phyloP scores from a whole-genome alignment of 2,329 filamentous ascomycete genomes.

The Trichophyton simii region DNA sequence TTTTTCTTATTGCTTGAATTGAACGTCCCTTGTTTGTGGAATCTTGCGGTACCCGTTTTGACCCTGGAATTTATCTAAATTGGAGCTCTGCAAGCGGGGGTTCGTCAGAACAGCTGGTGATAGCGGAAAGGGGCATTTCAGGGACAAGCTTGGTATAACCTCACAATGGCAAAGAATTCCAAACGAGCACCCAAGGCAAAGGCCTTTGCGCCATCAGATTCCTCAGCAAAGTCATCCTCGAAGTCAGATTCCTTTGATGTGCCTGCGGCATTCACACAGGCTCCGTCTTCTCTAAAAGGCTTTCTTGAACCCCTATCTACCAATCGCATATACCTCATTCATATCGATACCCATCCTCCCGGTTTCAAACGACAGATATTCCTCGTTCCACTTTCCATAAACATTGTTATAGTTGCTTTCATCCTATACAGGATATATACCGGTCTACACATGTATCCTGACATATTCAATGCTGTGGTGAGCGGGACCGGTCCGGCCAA shows the following conservation, averaged over 20 bases:
- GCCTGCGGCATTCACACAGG: slow-evolving; percentile 57
- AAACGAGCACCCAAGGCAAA: neutral
- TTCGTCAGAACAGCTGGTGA: neutral
- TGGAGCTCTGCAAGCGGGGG: neutral
- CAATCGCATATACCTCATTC: slow-evolving; percentile 67
- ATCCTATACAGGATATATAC: slow-evolving; percentile 57
- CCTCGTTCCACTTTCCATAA: slow-evolving; percentile 63
- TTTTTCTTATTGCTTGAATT: neutral
- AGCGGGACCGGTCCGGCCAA: slow-evolving; percentile 55
- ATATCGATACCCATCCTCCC: slow-evolving; percentile 60
- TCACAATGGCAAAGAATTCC: neutral
- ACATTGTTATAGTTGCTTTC: slow-evolving; percentile 51
- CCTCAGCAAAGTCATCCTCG: neutral
- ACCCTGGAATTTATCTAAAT: neutral
- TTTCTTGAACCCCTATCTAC: slow-evolving; percentile 56
- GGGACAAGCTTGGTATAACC: neutral
- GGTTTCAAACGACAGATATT: slow-evolving; percentile 75
- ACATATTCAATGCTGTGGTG: slow-evolving; percentile 50
- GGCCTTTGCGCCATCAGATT: neutral
- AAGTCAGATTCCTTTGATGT: slow-evolving; percentile 16
- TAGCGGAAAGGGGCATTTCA: neutral
- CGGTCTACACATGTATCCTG: slow-evolving; percentile 61
- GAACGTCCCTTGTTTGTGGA: neutral
- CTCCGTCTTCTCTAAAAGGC: slow-evolving; percentile 49
- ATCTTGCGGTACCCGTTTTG: neutral